A percentile compares a stretch with the other conserved stretches of the same genome.
Conservation (phyloP, 2,329 filamentous ascomycete species). For the Cladorrhinum sp. region DNA sequence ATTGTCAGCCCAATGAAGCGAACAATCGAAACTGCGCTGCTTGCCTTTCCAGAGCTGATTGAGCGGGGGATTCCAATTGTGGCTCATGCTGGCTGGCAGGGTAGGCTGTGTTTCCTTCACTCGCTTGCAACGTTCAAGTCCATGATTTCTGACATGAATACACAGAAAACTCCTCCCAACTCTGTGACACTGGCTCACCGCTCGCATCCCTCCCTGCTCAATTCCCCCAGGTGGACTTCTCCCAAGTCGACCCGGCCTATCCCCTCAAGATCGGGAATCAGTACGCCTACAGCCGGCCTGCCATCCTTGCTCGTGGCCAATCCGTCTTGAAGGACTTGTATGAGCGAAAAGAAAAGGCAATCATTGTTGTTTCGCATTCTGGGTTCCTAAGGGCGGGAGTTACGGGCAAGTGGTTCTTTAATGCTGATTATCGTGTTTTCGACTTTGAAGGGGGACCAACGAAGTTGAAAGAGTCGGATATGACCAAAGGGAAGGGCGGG, state of each 20-base stretch:
- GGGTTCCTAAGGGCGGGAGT: conserved; percentile 60
- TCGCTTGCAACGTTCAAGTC: conserved; percentile 20
- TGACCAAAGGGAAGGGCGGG: conserved; percentile 47
- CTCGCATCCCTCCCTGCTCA: conserved; percentile 41
- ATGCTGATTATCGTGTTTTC: conserved; percentile 64
- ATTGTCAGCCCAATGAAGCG: conserved; percentile 63
- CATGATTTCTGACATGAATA: too few relatives aligned
- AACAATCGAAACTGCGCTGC: conserved; percentile 61
- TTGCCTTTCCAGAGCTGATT: conserved; percentile 57
- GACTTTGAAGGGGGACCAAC: conserved; percentile 42
- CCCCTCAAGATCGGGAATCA: conserved; percentile 56
- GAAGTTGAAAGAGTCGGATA: conserved; percentile 46
- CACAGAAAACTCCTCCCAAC: conserved; percentile 54
- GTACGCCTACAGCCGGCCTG: conserved; percentile 52
- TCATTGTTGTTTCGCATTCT: conserved; percentile 64
- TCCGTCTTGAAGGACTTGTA: conserved; percentile 48
- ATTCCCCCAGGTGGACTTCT: conserved; percentile 58
- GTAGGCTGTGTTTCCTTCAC: conserved; percentile 37
- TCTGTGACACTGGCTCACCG: conserved; percentile 60
- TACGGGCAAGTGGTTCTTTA: conserved; percentile 54
- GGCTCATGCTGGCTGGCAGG: conserved; percentile 63
- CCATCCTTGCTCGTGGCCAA: conserved; percentile 55
- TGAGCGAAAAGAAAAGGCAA: conserved; percentile 54
- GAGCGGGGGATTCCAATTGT: conserved; percentile 52
- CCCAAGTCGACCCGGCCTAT: conserved; percentile 54